Evolutionary conservation across 306 rosid species (phyloP).

Genomic region (Gynostemma pentaphyllum): DNA sequence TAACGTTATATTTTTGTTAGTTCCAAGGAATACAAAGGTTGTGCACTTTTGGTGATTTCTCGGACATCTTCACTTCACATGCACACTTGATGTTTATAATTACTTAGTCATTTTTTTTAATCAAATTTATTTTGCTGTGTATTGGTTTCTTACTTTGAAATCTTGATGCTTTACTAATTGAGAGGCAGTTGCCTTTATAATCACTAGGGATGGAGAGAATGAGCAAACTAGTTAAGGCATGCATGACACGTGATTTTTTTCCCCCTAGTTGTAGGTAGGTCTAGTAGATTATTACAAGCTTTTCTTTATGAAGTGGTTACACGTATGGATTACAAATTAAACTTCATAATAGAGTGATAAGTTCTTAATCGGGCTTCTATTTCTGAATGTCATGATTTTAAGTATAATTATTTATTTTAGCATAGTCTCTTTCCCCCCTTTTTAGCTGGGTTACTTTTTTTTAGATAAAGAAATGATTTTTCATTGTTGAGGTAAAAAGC

Average conservation of each 20-base stretch:
- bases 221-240: neutral
- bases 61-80: neutral
- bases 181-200: neutral
- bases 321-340: neutral
- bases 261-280: neutral
- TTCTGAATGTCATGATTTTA: neutral
- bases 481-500: too few relatives aligned
- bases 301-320: neutral
- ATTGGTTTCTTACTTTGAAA: neutral
- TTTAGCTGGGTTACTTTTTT: too few relatives aligned
- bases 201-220: neutral
- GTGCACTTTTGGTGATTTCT: too few relatives aligned
- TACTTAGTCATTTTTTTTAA: neutral
- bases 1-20: neutral
- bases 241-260: neutral
- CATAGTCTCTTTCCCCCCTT: too few relatives aligned
- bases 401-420: too few relatives aligned
- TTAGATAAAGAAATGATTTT: too few relatives aligned
- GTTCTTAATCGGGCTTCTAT: neutral
- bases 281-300: neutral
- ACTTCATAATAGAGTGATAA: neutral
- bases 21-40: too few relatives aligned
- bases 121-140: neutral
- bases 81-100: neutral
- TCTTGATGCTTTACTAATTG: neutral